Conservation (phyloP, 148 eudicot species). For the Nyssa sinensis region DNA sequence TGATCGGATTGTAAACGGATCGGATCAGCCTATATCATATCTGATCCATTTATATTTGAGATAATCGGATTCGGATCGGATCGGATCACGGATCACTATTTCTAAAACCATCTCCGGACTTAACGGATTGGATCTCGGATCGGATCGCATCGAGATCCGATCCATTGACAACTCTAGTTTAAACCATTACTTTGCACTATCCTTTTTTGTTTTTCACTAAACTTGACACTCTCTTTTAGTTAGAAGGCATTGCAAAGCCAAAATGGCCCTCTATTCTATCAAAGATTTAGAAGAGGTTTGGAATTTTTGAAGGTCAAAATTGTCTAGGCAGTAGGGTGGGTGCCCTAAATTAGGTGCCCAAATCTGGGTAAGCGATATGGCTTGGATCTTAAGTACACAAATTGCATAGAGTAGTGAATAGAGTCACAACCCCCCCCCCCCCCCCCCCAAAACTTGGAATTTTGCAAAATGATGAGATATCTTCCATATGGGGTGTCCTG, state of each 20-base stretch:
- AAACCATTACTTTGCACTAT: background rate
- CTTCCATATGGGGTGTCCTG: background rate
- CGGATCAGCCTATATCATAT: too few relatives aligned
- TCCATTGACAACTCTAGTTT: too few relatives aligned
- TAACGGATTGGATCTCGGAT: too few relatives aligned
- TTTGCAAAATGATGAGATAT: background rate
- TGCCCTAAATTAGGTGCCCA: background rate
- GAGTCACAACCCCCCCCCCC: background rate
- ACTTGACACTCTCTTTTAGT: background rate
- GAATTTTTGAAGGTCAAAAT: background rate
- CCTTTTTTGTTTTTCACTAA: background rate
- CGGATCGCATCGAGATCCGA: too few relatives aligned
- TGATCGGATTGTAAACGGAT: too few relatives aligned
- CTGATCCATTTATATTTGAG: too few relatives aligned
- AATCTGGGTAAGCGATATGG: background rate
- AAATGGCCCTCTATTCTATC: too few relatives aligned
- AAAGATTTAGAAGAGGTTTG: too few relatives aligned
- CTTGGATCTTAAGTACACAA: slow-evolving; percentile 6
- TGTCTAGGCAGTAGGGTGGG: background rate
- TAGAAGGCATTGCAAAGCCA: background rate
- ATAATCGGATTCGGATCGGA: too few relatives aligned
- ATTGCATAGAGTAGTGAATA: background rate
- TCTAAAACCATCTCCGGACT: too few relatives aligned
- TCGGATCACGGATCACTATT: too few relatives aligned
- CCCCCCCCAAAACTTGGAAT: slow-evolving; percentile 9